Conservation (phyloP, 176 grass and related monocot genomes). For the Saccharum officinarum region DNA sequence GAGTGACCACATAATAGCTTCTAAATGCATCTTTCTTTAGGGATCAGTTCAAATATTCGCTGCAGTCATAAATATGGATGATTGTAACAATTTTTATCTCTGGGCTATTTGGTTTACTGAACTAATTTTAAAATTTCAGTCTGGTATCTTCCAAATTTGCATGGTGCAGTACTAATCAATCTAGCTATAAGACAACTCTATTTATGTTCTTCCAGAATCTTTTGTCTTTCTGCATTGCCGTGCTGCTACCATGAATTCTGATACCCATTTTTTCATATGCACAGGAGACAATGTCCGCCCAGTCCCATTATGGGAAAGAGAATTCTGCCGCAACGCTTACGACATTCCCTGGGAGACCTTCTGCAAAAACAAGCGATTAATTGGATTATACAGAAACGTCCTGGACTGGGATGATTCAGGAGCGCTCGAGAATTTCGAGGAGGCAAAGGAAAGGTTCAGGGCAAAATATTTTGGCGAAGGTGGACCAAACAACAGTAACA, state of each 20-base stretch:
- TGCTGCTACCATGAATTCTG: conserved; percentile 1
- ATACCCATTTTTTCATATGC: not conserved
- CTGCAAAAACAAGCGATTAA: conserved; percentile 46
- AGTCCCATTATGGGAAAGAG: conserved; percentile 64
- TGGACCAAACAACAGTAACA: conserved; percentile 12
- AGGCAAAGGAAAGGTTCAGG: conserved; percentile 43
- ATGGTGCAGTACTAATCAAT: not conserved
- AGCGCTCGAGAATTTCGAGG: conserved; percentile 47
- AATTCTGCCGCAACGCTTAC: conserved; percentile 48
- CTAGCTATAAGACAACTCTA: not conserved
- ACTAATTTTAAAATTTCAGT: not conserved
- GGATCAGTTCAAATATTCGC: not conserved
- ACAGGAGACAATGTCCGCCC: conserved; percentile 7
- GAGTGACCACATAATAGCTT: not conserved
- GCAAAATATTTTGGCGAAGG: conserved; percentile 36
- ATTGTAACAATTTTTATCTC: not conserved
- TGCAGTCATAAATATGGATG: not conserved
- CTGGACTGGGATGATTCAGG: conserved; percentile 49
- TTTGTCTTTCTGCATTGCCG: not conserved
- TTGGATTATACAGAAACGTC: conserved; percentile 8
- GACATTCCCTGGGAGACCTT: conserved; percentile 55
- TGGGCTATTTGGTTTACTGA: not conserved
- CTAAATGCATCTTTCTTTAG: not conserved
- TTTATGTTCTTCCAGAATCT: not conserved
- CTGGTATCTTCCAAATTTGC: not conserved